Conservation (phyloP, 1,284 basidiomycete genomes). For the Tetrapyrgos nigripes region DNA sequence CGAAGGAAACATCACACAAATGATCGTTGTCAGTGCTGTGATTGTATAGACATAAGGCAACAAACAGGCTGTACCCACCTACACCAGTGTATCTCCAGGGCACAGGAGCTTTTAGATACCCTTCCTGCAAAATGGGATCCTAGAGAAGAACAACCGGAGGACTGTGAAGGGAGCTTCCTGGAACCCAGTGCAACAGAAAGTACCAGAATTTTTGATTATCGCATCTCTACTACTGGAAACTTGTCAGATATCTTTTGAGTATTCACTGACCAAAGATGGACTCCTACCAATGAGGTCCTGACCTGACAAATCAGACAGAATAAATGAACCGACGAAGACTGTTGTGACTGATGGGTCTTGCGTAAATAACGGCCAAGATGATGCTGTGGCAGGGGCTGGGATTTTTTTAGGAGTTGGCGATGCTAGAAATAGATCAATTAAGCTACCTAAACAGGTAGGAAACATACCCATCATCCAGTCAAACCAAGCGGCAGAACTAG, state of each 20-base stretch:
- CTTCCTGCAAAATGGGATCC: slow-evolving; percentile 22
- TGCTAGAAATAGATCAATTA: slow-evolving; percentile 14
- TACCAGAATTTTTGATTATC: slow-evolving; percentile 6
- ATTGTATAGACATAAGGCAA: background rate
- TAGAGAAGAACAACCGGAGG: slow-evolving; percentile 6
- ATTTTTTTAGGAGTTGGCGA: slow-evolving; percentile 3
- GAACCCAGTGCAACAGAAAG: background rate
- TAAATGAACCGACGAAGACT: background rate
- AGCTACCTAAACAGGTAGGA: slow-evolving; percentile 17
- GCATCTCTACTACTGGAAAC: background rate
- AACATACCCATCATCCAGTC: slow-evolving; percentile 12
- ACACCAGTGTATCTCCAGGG: slow-evolving; percentile 9
- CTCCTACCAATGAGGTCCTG: too few species aligned
- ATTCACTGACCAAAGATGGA: slow-evolving; percentile 2
- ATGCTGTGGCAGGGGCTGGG: slow-evolving; percentile 21
- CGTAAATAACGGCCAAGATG: slow-evolving; percentile 13
- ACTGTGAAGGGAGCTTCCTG: slow-evolving; percentile 6
- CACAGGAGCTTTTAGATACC: slow-evolving; percentile 9
- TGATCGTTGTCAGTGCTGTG: background rate
- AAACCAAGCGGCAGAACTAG: slow-evolving; percentile 26
- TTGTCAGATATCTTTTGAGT: slow-evolving; percentile 16
- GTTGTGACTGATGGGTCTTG: slow-evolving; percentile 23
- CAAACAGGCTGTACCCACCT: slow-evolving; percentile 2
- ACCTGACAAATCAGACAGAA: slow-evolving; percentile 1
- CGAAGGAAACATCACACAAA: background rate